These are phyloP conservation scores for Acacia confusa DNA, from an alignment of 306 rosid genomes.

Conservation along the genomic window DNA sequence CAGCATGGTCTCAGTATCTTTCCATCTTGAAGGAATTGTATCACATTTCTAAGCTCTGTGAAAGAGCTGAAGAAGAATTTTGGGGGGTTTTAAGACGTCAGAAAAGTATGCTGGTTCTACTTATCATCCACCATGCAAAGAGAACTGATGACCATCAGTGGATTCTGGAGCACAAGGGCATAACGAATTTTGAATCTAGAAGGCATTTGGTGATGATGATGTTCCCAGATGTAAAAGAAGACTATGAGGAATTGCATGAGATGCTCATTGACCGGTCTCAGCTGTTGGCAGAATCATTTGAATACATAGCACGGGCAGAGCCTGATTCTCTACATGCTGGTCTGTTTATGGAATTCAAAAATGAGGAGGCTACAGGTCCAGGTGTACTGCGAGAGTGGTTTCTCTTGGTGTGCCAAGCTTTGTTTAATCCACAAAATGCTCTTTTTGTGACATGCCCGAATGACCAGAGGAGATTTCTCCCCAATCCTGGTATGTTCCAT, in stretches of 20 bases:
- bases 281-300: constrained; percentile 78
- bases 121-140: constrained; percentile 65
- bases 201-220: constrained; percentile 90
- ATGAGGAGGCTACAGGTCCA: constrained; percentile 98
- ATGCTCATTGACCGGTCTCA: constrained; percentile 97
- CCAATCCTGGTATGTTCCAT: constrained; percentile 76
- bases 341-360: constrained; percentile 87
- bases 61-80: constrained; percentile 60
- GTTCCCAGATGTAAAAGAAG: constrained; percentile 92
- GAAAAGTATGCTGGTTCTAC: constrained; percentile 48
- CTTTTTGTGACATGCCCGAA: constrained; percentile 86
- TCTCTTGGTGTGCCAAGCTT: constrained; percentile 79
- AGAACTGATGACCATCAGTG: constrained; percentile 67
- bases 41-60: constrained; percentile 57
- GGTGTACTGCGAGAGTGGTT: constrained; percentile 98
- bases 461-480: constrained; percentile 75
- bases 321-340: constrained; percentile 71
- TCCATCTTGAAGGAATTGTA: constrained; percentile 71
- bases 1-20: constrained; percentile 84
- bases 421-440: constrained; percentile 79
- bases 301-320: constrained; percentile 71
- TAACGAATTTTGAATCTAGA: constrained; percentile 75
- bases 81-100: constrained; percentile 51
- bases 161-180: constrained; percentile 70
- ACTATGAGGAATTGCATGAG: constrained; percentile 86